Conservation (phyloP, 2,329 filamentous ascomycete genomes). For the Periconia digitata region DNA sequence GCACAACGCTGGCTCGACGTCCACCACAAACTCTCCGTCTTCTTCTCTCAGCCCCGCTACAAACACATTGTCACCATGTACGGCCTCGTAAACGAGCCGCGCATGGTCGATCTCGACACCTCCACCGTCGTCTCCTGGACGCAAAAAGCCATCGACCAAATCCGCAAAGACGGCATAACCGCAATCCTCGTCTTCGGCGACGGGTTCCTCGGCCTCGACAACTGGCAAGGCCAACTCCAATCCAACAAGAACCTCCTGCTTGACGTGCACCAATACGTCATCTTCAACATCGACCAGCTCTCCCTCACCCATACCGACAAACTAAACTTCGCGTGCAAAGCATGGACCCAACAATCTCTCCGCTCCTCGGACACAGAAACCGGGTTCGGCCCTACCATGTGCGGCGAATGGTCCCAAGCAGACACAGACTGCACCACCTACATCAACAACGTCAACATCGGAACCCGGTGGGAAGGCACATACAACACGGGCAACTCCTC, state of each 20-base stretch:
- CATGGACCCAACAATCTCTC: constrained; percentile 79
- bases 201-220: constrained; percentile 86
- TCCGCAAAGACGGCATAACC: constrained; percentile 75
- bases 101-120: constrained; percentile 70
- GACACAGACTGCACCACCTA: constrained; percentile 90
- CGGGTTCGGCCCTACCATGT: constrained; percentile 90
- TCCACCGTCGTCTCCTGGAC: constrained; percentile 79
- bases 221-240: constrained; percentile 85
- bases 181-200: constrained; percentile 84
- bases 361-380: constrained; percentile 70
- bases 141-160: constrained; percentile 66
- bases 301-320: constrained; percentile 79
- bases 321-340: constrained; percentile 81
- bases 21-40: constrained; percentile 82
- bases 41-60: constrained; percentile 93
- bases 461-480: constrained; percentile 90
- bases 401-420: constrained; percentile 96
- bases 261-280: constrained; percentile 98
- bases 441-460: constrained; percentile 86
- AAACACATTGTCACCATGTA: constrained; percentile 91
- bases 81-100: constrained; percentile 90
- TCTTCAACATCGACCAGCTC: constrained; percentile 91
- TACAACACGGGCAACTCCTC: constrained; percentile 67
- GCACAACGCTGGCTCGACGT: constrained; percentile 80
- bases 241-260: constrained; percentile 73